Percentiles rank a stretch among this genome's conserved stretches.
Evolutionary conservation across 192 early-diverging fungal species (phyloP).

Genomic region (Podochytrium sp.): DNA sequence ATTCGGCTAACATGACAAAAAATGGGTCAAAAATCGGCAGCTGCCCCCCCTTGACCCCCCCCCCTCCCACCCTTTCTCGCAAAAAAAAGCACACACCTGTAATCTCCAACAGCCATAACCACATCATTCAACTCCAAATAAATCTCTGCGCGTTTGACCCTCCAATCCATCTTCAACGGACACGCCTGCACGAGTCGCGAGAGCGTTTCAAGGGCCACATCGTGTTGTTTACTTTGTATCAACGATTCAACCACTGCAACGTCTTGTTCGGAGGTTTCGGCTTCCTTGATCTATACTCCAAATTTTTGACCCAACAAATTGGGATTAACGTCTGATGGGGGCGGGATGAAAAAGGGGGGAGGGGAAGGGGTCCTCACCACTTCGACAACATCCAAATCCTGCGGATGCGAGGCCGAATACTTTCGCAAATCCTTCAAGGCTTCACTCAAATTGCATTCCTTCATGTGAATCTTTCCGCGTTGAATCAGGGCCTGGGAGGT

Average conservation of each 20-base stretch:
- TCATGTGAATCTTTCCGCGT: conserved; percentile 26
- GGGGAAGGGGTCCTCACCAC: not conserved
- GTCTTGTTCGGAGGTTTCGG: conserved; percentile 32
- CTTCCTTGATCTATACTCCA: conserved; percentile 18
- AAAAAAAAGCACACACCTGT: conserved; percentile 41
- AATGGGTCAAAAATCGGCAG: not conserved
- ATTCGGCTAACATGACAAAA: conserved; percentile 56
- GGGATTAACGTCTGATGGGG: not conserved
- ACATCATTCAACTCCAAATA: conserved; percentile 73
- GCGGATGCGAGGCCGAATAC: conserved; percentile 47
- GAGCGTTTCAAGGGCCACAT: conserved; percentile 48
- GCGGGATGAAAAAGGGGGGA: not conserved
- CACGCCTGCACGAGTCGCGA: conserved; percentile 21
- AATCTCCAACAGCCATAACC: conserved; percentile 86
- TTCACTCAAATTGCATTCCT: conserved; percentile 28
- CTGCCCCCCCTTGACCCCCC: not conserved
- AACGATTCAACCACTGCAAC: conserved; percentile 43
- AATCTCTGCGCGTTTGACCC: conserved; percentile 73
- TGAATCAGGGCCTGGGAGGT: conserved; percentile 26
- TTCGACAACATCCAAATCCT: conserved; percentile 38
- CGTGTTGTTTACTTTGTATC: conserved; percentile 58
- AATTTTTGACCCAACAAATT: too few relatives aligned
- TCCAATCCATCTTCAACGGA: conserved; percentile 46
- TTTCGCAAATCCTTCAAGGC: conserved; percentile 52
- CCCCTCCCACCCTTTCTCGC: too few relatives aligned